Conservation (phyloP, 1,139 yeast genomes). For the Suhomyces chickasaworum region DNA sequence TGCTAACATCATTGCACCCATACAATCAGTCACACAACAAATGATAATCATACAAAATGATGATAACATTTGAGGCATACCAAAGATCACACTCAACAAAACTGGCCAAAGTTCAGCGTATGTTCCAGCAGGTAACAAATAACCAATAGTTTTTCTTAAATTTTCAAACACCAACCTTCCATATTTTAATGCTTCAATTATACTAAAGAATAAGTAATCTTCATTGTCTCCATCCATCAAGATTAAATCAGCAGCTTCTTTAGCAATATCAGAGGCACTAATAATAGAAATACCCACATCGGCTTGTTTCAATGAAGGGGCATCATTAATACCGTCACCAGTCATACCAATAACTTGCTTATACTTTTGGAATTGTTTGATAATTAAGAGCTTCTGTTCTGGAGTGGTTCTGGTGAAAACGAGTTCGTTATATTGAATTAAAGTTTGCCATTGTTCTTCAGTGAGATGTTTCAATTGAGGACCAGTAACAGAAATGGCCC, state of each 20-base stretch:
- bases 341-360: constrained; percentile 52
- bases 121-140: constrained; percentile 56
- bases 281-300: constrained; percentile 56
- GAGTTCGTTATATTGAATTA: constrained; percentile 41
- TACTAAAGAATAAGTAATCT: constrained; percentile 38
- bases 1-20: constrained; percentile 47
- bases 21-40: constrained; percentile 51
- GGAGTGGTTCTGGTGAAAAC: constrained; percentile 59
- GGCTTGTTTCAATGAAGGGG: constrained; percentile 54
- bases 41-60: constrained; percentile 56
- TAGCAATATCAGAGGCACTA: constrained; percentile 58
- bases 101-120: constrained; percentile 58
- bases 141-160: constrained; percentile 50
- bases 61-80: constrained; percentile 53
- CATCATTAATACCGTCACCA: constrained; percentile 58
- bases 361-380: constrained; percentile 49
- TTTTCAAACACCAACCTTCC: constrained; percentile 57
- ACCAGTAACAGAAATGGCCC: constrained; percentile 42
- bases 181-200: constrained; percentile 48
- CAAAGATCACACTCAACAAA: constrained; percentile 49
- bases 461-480: constrained; percentile 36
- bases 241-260: constrained; percentile 57
- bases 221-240: constrained; percentile 34
- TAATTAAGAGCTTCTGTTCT: constrained; percentile 52
- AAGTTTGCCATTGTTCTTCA: constrained; percentile 46